Conservation (phyloP, 805 yeast species). For the Blastobotrys peoriensis region DNA sequence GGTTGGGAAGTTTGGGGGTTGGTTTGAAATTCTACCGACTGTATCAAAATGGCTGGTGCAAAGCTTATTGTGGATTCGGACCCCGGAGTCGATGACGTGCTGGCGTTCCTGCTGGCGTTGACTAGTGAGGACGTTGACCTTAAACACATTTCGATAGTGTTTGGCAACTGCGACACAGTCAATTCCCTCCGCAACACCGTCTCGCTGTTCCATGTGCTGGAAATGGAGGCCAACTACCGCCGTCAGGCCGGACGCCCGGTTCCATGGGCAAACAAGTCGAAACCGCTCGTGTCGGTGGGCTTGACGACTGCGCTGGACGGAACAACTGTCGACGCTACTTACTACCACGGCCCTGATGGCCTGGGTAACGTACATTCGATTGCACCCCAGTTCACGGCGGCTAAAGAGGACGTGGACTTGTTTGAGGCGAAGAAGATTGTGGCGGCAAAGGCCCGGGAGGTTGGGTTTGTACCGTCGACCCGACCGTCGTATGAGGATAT, state of each 20-base stretch:
- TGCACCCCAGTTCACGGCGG: slow-evolving; percentile 32
- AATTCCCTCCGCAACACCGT: slow-evolving; percentile 32
- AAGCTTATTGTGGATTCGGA: slow-evolving; percentile 36
- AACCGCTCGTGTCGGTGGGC: slow-evolving; percentile 33
- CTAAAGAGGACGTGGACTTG: slow-evolving; percentile 23
- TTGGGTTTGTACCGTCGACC: slow-evolving; percentile 27
- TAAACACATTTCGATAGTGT: slow-evolving; percentile 28
- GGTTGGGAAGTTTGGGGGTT: no score
- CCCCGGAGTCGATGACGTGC: slow-evolving; percentile 39
- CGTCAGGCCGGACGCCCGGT: slow-evolving; percentile 14
- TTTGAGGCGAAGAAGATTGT: slow-evolving; percentile 14
- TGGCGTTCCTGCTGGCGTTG: slow-evolving; percentile 35
- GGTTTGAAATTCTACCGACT: no score
- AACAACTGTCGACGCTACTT: slow-evolving; percentile 31
- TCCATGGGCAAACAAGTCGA: slow-evolving; percentile 22
- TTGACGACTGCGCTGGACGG: slow-evolving; percentile 26
- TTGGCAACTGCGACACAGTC: slow-evolving; percentile 34
- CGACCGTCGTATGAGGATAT: slow-evolving; percentile 32
- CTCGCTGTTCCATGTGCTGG: slow-evolving; percentile 32
- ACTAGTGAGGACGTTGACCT: slow-evolving; percentile 26
- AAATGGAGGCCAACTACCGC: slow-evolving; percentile 27
- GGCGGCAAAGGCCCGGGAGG: slow-evolving; percentile 2
- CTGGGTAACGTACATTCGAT: slow-evolving; percentile 34
- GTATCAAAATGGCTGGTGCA: no score
- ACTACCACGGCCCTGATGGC: slow-evolving; percentile 38